Evolutionary conservation across 2,329 filamentous ascomycete species (phyloP).

Genomic region (Coniochaeta prunicola): DNA sequence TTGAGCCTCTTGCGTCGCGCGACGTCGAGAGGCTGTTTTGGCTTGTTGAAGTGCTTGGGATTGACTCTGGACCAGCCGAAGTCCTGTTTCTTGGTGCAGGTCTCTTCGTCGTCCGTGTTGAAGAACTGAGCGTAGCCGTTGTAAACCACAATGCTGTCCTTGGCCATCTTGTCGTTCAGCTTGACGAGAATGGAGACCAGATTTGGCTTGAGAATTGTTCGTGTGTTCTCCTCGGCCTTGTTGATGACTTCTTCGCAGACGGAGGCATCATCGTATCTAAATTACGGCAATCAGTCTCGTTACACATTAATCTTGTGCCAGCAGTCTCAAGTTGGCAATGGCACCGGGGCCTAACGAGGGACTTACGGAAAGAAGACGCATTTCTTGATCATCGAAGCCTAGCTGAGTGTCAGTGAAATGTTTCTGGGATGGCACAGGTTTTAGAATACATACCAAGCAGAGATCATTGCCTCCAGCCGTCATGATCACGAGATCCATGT

Average conservation of each 20-base stretch:
- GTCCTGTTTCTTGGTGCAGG: constrained; percentile 10
- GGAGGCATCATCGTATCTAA: no score
- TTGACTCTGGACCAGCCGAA: not conserved
- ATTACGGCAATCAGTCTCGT: no score
- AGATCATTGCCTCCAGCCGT: constrained; percentile 30
- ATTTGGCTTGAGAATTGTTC: constrained; percentile 19
- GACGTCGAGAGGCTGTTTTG: constrained; percentile 9
- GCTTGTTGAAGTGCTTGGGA: not conserved
- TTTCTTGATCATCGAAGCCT: no score
- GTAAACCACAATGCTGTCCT: constrained; percentile 20
- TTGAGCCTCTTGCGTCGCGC: constrained; percentile 22
- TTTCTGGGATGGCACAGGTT: no score
- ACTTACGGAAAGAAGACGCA: constrained; percentile 16
- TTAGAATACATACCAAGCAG: constrained; percentile 18
- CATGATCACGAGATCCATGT: constrained; percentile 25
- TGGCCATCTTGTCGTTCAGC: constrained; percentile 20
- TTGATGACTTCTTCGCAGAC: constrained; percentile 13
- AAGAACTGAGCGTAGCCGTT: constrained; percentile 25
- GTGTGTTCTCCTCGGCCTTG: constrained; percentile 18
- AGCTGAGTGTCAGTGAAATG: no score
- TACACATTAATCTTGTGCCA: no score
- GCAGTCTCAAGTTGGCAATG: no score
- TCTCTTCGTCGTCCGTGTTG: constrained; percentile 18
- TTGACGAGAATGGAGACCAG: constrained; percentile 16
- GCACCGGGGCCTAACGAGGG: no score